Evolutionary conservation across 108 stramenopile genomes (phyloP), one percentile per base, ranked within the genome.

Genomic region (Cyclotella kingstonii): DNA sequence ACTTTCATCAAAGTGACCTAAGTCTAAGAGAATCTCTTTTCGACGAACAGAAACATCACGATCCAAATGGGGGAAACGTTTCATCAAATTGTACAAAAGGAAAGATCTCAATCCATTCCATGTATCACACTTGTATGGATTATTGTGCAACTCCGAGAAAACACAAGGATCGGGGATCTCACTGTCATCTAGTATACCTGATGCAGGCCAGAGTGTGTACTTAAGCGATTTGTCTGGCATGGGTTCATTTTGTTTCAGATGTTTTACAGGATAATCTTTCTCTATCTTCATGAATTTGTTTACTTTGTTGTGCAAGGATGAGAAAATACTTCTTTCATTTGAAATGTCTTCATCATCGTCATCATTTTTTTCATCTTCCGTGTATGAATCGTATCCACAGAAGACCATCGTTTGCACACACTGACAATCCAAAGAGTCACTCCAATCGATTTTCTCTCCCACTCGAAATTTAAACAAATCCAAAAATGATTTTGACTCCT

Each of bases 381-480:
- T n/a, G 34, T 45, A 26, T 7, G 23, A 26, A 30, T 39, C 28
- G 61, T 62, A 62, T 7, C 61, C 61, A 50, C 61, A 62, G 50
- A 62, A 62, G 21, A 49, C 48, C 36, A 62, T 39, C 3, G 43
- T 62, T 50, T 35, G 30, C 28, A 28, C 49, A 4, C 61, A 62
- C 35, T 62, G 35, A 50, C 61, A 62, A 17, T 4, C n/a, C n/a
- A n/a, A n/a, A n/a, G n/a, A n/a, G n/a, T n/a, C n/a, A n/a, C n/a
- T n/a, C n/a, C n/a, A n/a, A n/a, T n/a, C n/a, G n/a, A n/a, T n/a
- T n/a, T 57, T 30, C 1, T 30, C 36, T 5, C 41, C 28, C 5
- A 30, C 3, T 48, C 39, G 29, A 6, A 14, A 17, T 30, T 44
- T 45, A 40, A 76, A 76, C 54, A 76, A 63, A 54, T 68, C 66